These are phyloP conservation scores for Lolium multiflorum DNA, from an alignment of 176 grass and related monocot genomes.

Conservation along the genomic window DNA sequence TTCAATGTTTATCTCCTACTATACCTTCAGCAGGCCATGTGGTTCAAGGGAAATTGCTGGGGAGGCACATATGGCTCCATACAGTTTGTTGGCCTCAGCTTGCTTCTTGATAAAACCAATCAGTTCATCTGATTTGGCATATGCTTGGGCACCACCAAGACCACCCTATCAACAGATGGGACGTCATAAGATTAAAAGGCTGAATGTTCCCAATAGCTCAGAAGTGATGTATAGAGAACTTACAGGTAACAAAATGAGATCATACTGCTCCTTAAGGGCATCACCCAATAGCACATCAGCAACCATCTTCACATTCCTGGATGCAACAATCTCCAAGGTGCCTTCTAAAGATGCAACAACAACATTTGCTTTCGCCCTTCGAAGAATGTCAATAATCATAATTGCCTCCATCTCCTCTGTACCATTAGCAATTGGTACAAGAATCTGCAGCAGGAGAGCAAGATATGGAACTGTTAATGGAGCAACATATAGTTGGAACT, in stretches of 20 bases:
- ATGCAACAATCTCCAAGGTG: constrained; percentile 70
- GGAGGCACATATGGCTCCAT: constrained; percentile 83
- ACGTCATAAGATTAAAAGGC: constrained; percentile 1
- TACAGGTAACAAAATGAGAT: constrained; percentile 78
- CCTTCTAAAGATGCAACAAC: constrained; percentile 64
- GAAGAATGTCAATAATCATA: constrained; percentile 78
- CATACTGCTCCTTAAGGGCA: constrained; percentile 64
- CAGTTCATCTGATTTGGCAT: constrained; percentile 68
- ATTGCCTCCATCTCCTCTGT: constrained; percentile 82
- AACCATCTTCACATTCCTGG: constrained; percentile 77
- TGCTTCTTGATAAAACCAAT: constrained; percentile 67
- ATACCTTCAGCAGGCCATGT: constrained; percentile 76
- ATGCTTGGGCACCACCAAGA: constrained; percentile 78
- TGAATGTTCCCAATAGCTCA: background rate
- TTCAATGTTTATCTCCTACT: background rate
- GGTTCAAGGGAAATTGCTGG: constrained; percentile 75
- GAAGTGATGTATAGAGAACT: constrained; percentile 36
- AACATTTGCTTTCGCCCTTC: constrained; percentile 75
- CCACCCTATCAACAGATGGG: constrained; percentile 54
- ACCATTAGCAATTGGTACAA: constrained; percentile 81
- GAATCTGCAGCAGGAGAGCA: constrained; percentile 49
- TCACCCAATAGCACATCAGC: constrained; percentile 75
- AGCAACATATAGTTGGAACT: background rate
- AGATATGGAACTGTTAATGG: background rate
- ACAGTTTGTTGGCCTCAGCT: constrained; percentile 61